Evolutionary conservation across 2,329 filamentous ascomycete genomes (phyloP), one percentile per base, ranked within the genome.

Genomic region (Curvularia sp.): DNA sequence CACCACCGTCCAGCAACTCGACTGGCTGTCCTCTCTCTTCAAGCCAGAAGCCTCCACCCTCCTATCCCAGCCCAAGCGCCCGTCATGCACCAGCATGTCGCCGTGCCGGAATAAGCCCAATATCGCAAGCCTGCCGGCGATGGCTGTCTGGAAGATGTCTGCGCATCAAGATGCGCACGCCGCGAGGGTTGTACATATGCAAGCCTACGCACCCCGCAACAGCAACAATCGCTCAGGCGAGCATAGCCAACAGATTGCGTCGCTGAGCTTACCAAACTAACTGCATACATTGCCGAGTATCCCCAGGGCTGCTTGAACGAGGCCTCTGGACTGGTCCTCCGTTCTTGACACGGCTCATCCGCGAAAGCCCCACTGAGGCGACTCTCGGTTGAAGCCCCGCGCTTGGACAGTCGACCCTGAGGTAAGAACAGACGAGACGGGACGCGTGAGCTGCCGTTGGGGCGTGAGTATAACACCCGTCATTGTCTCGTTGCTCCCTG

Each of bases 41-140:
- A 50, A 72, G 43, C 50, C 55, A 54, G 30, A 55, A 39, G 67
- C 69, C 65, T 72, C 70, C 66, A 70, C 68, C 71, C 69, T 68
- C 64, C 68, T 60, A 61, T 60, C 65, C 67, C 72, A 65, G 71
- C 71, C 72, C 74, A 75, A 75, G 74, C 74, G 74, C 74, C 68
- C 72, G 71, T 62, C 63, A 42, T 67, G 59, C 57, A 64, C 67
- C 65, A 70, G 63, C 65, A 71, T 68, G 66, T 58, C 63, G 65
- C 63, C 65, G 67, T 68, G 64, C 63, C 65, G 64, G 67, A 43
- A 49, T 63, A 61, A 67, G 67, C 68, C 61, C 66, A 70, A 67
- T 59, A 58, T 65, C 47, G 61, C 62, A 68, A 61, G 65, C 65
- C 61, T 57, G 61, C 67, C 64, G 63, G 64, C 67, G 63, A 60